Base-by-base conservation (phyloP, 2,329 filamentous ascomycete genomes). In the Aureobasidium uvarum region DNA sequence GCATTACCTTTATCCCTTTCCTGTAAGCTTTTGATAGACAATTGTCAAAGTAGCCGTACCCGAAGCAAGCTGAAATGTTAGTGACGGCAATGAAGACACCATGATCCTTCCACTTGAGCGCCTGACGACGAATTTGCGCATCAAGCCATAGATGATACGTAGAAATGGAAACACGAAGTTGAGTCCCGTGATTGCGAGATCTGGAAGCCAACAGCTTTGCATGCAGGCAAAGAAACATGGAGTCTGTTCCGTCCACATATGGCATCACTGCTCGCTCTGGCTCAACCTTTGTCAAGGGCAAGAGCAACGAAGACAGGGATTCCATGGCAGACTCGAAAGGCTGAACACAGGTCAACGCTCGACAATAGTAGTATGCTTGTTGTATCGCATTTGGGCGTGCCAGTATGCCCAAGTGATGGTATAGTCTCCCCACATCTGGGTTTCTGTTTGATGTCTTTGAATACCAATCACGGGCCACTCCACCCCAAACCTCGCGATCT, bases 361-460 rank as follows among this genome's bases (percentile, higher is more conserved):
- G 91, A 0, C 82, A 78, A 69, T 92, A 94, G 67, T 86, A 90
- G 70, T 85, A 92, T 0, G 93, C 76, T 72, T 94, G 90, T 65
- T 89, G 85, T 0, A 92, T 75, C 0, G 84, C 84, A 66, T 90
- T 87, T 0, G 89, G 89, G 0, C 89, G 78, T 0, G 90, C 88
- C 0, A 94, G 75, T 31, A 94, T 93, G 0, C 92, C 94, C 0
- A 97, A 79, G 71, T 97, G 92, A 70, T 98, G 92, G 66, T 96
- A 95, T 0, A 98, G 81, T 0, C 93, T 82, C 0, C 94, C 94
- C 0, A 89, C 87, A 0, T 84, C 84, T 0, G 93, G 91, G 0
- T 86, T 86, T 33, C 87, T 88, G 69, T 96, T 89, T 0, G 90
- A 90, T 0, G 91, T 91, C 70, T 89, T 89, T 2, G 85, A 87